These are phyloP conservation scores for Brettanomyces custersianus DNA, from an alignment of 805 yeast genomes.

Conservation along the genomic window DNA sequence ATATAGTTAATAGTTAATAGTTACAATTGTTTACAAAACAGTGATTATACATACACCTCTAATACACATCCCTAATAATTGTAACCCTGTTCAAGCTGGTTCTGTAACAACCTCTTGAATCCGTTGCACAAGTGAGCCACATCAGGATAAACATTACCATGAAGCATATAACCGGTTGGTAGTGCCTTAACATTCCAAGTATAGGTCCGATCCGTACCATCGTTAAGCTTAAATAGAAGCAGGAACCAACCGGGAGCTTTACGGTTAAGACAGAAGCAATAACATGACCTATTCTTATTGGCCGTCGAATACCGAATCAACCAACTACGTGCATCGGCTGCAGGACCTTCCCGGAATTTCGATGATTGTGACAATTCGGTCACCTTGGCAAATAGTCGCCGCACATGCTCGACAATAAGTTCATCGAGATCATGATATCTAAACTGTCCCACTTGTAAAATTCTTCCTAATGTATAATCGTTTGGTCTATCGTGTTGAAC, in stretches of 20 bases:
- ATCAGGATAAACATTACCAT: constrained; percentile 79
- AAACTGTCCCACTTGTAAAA: constrained; percentile 53
- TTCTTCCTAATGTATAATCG: constrained; percentile 51
- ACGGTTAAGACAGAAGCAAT: constrained; percentile 85
- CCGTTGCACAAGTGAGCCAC: constrained; percentile 88
- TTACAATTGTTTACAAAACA: too few relatives aligned
- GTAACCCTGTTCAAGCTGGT: too few relatives aligned
- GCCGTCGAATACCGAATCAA: constrained; percentile 84
- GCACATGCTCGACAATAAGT: constrained; percentile 78
- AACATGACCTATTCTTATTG: constrained; percentile 81
- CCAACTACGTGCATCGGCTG: constrained; percentile 76
- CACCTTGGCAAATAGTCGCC: constrained; percentile 72
- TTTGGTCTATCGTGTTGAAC: constrained; percentile 63
- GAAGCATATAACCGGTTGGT: constrained; percentile 76
- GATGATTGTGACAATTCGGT: constrained; percentile 81
- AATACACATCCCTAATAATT: too few relatives aligned
- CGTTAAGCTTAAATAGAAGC: constrained; percentile 74
- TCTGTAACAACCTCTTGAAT: constrained; percentile 51
- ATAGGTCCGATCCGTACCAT: constrained; percentile 51
- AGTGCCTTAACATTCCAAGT: constrained; percentile 90
- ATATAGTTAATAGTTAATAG: too few relatives aligned
- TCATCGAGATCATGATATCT: constrained; percentile 87
- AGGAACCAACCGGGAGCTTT: constrained; percentile 91
- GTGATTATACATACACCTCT: too few relatives aligned
- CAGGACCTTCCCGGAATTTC: constrained; percentile 76